Base-by-base conservation (phyloP, 164 flowering plant species). In the Vitis rotundifolia region DNA sequence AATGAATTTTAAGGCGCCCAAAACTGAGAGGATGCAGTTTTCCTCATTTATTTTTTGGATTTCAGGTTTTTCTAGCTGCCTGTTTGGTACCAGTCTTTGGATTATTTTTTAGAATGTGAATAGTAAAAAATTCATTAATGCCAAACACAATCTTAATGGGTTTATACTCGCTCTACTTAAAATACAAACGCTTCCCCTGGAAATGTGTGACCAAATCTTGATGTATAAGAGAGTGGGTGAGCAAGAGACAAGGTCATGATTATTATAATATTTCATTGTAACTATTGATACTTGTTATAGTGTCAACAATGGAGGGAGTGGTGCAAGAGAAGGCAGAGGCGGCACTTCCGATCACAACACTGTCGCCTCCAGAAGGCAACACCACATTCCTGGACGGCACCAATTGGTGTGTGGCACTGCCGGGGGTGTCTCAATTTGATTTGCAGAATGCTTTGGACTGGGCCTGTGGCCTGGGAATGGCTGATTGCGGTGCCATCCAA, bases 301-400 rank as follows among this genome's bases (percentile, higher is more conserved):
- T 74, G 62, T 50, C 11, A 28, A 60, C 76, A 28, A 48, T 13
- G 71, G 80, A 59, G 50, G 73, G 51, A 31, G 64, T 11, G 10
- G 81, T 78, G 56, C 76, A 77, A 80, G 86, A 82, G 76, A 89
- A 88, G 76, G 91, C 68, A 15, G 96, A 88, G 1, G 75, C 84
- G 14, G 64, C 73, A 6, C 70, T 73, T 44, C 91, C 94, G 12
- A 26, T 81, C 0, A 51, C 87, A 11, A 74, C 84, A 9, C n/a
- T 71, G 22, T 82, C 97, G 0, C 97, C 97, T 2, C 97, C 97
- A 16, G 97, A 94, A 80, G 98, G 98, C 12, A 94, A 94, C 86
- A 91, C 94, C 0, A 94, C 97, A 2, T 92, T 94, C 78, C 76
- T 92, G 0, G 90, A 71, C 5, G 97, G 94, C 57, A 87, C 92